Conservation (phyloP, 1,284 basidiomycete species). For the Austroboletus rostrupii region DNA sequence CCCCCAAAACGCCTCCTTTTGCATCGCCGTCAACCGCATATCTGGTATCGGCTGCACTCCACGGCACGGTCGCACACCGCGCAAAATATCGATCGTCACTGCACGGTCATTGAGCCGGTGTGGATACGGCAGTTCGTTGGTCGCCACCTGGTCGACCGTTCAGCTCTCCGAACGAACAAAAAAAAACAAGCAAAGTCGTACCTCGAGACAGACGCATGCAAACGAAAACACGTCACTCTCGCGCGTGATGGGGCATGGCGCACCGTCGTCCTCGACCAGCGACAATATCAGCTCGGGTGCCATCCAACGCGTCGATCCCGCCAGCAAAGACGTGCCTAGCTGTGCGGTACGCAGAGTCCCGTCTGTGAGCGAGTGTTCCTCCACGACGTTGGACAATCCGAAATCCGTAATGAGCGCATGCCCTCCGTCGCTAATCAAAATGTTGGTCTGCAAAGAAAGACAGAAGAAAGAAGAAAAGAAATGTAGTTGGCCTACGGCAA, state of each 20-base stretch:
- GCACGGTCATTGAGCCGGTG: slow-evolving; percentile 49
- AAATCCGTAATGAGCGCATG: slow-evolving; percentile 55
- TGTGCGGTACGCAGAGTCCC: slow-evolving; percentile 22
- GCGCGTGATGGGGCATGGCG: slow-evolving; percentile 42
- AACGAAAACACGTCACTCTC: slow-evolving; percentile 56
- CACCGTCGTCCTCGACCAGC: slow-evolving; percentile 43
- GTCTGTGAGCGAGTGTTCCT: slow-evolving; percentile 42
- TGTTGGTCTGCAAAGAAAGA: slow-evolving; percentile 41
- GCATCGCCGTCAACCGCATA: slow-evolving; percentile 15
- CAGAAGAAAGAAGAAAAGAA: no score
- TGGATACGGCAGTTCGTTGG: slow-evolving; percentile 48
- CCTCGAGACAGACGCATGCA: slow-evolving; percentile 55
- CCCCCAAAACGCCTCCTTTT: slow-evolving; percentile 34
- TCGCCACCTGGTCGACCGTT: slow-evolving; percentile 38
- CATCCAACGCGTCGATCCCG: slow-evolving; percentile 46
- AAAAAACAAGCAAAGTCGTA: slow-evolving; percentile 18
- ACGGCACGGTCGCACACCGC: slow-evolving; percentile 44
- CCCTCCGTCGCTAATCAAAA: slow-evolving; percentile 48
- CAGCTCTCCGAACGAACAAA: neutral
- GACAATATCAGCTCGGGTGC: slow-evolving; percentile 52
- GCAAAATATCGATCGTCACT: slow-evolving; percentile 51
- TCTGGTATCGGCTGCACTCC: slow-evolving; percentile 21
- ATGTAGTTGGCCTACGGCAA: neutral
- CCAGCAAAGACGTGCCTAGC: slow-evolving; percentile 45
- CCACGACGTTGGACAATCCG: slow-evolving; percentile 53